These are phyloP conservation scores for Chenopodium berlandieri DNA, from an alignment of 148 eudicot genomes.

Conservation along the genomic window DNA sequence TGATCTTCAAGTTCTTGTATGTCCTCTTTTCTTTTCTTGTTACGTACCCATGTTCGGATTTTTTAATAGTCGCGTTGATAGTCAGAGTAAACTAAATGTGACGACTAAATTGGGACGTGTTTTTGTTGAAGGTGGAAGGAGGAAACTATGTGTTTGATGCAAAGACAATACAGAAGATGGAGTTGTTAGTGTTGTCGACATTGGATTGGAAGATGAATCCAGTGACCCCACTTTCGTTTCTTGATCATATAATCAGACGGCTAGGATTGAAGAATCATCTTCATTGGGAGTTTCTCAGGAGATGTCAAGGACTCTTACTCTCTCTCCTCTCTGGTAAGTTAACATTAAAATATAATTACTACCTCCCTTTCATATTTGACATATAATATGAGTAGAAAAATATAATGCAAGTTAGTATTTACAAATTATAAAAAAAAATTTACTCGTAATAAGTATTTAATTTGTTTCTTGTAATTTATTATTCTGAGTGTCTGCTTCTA, in stretches of 20 bases:
- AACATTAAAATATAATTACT: not conserved
- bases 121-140: constrained; percentile 45
- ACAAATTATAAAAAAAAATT: too few species aligned
- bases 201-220: constrained; percentile 88
- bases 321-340: constrained; percentile 58
- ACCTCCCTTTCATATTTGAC: too few species aligned
- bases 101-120: too few species aligned
- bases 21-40: too few species aligned
- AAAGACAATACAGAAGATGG: constrained; percentile 84
- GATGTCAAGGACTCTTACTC: constrained; percentile 57
- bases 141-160: constrained; percentile 60
- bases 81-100: too few species aligned
- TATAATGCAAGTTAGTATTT: too few species aligned
- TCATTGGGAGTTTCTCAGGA: constrained; percentile 60
- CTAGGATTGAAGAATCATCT: constrained; percentile 59
- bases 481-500: too few species aligned
- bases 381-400: too few species aligned
- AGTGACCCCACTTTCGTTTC: constrained; percentile 74
- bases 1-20: constrained; percentile 60
- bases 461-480: too few species aligned
- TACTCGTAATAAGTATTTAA: too few species aligned
- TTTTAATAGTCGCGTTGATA: not conserved
- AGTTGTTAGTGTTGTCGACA: constrained; percentile 66
- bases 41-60: not conserved
- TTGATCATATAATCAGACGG: constrained; percentile 74